These are phyloP conservation scores for Rauvolfia tetraphylla DNA, from an alignment of 257 asterid species.

Conservation along the genomic window DNA sequence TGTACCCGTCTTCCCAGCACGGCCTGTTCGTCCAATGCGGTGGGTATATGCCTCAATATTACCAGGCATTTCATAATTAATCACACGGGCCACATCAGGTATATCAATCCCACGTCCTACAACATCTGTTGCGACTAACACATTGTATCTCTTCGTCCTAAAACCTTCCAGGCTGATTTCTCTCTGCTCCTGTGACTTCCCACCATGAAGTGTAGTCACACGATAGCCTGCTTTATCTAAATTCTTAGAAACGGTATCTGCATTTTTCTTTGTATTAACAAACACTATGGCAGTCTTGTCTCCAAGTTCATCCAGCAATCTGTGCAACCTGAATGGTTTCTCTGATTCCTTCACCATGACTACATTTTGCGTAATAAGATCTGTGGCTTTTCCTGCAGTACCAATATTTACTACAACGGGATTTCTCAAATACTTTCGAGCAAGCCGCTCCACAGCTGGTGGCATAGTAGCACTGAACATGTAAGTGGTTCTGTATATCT, in stretches of 20 bases:
- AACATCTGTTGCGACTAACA: constrained; percentile 31
- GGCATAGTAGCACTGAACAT: constrained; percentile 38
- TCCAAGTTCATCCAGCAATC: constrained; percentile 30
- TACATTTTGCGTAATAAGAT: constrained; percentile 31
- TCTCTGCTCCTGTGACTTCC: constrained; percentile 33
- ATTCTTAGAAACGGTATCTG: constrained; percentile 19
- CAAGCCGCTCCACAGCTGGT: constrained; percentile 32
- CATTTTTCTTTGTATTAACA: constrained; percentile 27
- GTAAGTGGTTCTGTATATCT: constrained; percentile 26
- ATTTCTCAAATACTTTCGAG: constrained; percentile 28
- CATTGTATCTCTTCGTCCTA: constrained; percentile 30
- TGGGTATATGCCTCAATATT: constrained; percentile 30
- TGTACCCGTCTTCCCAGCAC: constrained; percentile 35
- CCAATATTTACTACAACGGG: constrained; percentile 31
- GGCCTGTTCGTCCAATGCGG: constrained; percentile 35
- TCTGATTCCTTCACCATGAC: constrained; percentile 31
- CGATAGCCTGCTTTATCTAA: constrained; percentile 28
- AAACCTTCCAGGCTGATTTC: constrained; percentile 32
- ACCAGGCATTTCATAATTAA: constrained; percentile 29
- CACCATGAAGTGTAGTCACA: constrained; percentile 32
- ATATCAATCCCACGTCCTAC: constrained; percentile 34
- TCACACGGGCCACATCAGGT: constrained; percentile 35
- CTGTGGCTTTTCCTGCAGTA: constrained; percentile 29
- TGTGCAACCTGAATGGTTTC: constrained; percentile 21
- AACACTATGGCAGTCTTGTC: constrained; percentile 33